phyloP scores from a whole-genome alignment of 768 basidiomycete species.

The Dacryopinax primogenitus region DNA sequence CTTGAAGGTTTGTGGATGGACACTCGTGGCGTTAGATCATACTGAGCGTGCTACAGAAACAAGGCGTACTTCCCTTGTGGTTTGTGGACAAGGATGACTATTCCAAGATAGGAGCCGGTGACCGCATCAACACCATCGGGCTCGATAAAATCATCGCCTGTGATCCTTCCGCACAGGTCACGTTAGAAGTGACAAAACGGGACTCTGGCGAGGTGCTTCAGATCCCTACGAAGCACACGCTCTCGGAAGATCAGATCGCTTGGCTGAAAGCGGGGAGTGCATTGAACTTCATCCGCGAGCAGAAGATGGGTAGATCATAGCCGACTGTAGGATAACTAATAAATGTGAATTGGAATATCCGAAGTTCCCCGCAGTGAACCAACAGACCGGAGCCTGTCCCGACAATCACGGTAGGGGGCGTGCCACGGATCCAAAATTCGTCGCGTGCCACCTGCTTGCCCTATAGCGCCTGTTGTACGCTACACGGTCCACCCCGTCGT shows the following conservation, averaged over 20 bases:
- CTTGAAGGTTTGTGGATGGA: conserved; percentile 51
- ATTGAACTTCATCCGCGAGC: conserved; percentile 72
- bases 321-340: neutral
- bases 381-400: neutral
- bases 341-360: neutral
- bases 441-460: neutral
- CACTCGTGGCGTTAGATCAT: neutral
- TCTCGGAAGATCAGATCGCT: conserved; percentile 78
- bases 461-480: too few species aligned
- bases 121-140: conserved; percentile 72
- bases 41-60: conserved; percentile 50
- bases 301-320: conserved; percentile 17
- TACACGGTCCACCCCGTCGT: neutral
- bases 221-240: conserved; percentile 70
- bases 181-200: conserved; percentile 52
- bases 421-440: neutral
- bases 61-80: conserved; percentile 94
- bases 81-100: conserved; percentile 81
- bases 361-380: neutral
- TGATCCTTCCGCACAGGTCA: conserved; percentile 26
- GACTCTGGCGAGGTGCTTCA: conserved; percentile 46
- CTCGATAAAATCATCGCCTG: conserved; percentile 48
- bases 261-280: conserved; percentile 87
- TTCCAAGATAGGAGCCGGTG: conserved; percentile 64
- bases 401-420: neutral